These are phyloP conservation scores for Ceraceosorus guamensis DNA, from an alignment of 1,284 basidiomycete genomes.

Conservation along the genomic window DNA sequence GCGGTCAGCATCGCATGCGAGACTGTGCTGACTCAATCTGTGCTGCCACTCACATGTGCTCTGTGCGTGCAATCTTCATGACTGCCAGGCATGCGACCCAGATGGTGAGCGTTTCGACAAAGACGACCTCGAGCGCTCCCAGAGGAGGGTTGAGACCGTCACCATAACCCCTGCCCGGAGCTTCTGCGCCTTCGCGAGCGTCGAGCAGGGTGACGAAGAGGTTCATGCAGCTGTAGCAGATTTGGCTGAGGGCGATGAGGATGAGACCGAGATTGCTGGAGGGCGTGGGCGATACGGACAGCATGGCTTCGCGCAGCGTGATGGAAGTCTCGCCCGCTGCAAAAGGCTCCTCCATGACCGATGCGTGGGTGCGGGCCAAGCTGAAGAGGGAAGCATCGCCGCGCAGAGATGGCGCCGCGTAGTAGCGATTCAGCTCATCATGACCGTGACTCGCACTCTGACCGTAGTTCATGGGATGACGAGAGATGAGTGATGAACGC, in stretches of 20 bases:
- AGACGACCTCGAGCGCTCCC: slow-evolving; percentile 6
- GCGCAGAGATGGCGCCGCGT: no score
- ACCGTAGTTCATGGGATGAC: background rate
- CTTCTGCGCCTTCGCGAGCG: slow-evolving; percentile 12
- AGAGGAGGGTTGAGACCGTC: slow-evolving; percentile 4
- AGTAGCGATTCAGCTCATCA: background rate
- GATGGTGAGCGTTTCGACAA: slow-evolving; percentile 9
- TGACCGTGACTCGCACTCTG: no score
- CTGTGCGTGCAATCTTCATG: slow-evolving; percentile 4
- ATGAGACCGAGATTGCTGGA: slow-evolving; percentile 14
- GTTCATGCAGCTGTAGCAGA: slow-evolving; percentile 9
- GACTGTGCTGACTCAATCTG: no score
- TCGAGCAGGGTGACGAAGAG: slow-evolving; percentile 12
- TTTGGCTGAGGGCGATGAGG: slow-evolving; percentile 6
- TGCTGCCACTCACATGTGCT: slow-evolving; percentile 2
- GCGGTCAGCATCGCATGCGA: no score
- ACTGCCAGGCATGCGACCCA: slow-evolving; percentile 5
- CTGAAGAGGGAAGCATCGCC: background rate
- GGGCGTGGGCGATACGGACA: slow-evolving; percentile 16
- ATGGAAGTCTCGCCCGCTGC: background rate
- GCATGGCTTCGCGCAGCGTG: slow-evolving; percentile 21
- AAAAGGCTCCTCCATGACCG: background rate
- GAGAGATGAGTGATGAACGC: background rate
- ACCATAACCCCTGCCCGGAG: slow-evolving; percentile 3
- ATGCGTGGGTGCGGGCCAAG: background rate